These are phyloP conservation scores for Globisporangium takayamanum DNA, from an alignment of 352 stramenopile genomes.

Conservation along the genomic window DNA sequence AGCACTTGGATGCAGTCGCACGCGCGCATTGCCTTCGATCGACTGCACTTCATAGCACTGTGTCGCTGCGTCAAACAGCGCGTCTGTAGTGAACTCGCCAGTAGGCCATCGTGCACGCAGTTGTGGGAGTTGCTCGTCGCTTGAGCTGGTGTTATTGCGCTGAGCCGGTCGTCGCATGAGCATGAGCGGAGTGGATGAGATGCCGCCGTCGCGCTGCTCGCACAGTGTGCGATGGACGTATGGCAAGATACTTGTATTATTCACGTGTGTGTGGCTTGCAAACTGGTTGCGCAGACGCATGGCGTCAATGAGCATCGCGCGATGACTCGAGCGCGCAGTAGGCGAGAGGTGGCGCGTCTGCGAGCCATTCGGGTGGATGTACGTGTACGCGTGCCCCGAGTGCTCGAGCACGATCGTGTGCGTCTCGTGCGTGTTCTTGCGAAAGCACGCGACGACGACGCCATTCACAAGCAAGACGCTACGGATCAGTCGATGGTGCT, in stretches of 20 bases:
- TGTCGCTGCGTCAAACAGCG: constrained; percentile 23
- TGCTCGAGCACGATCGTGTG: constrained; percentile 56
- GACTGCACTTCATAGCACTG: constrained; percentile 55
- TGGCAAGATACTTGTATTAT: constrained; percentile 13
- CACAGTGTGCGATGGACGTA: constrained; percentile 37
- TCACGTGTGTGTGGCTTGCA: constrained; percentile 11
- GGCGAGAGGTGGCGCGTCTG: constrained; percentile 50
- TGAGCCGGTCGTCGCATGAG: not conserved
- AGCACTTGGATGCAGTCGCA: constrained; percentile 27
- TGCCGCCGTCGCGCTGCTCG: not conserved
- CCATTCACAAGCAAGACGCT: constrained; percentile 52
- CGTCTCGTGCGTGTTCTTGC: constrained; percentile 36
- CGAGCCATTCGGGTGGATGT: constrained; percentile 37
- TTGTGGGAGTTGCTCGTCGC: constrained; percentile 8
- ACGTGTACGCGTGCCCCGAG: constrained; percentile 52
- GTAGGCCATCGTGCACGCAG: constrained; percentile 31
- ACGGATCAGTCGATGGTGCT: constrained; percentile 13
- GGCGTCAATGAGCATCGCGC: constrained; percentile 29
- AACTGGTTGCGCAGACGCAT: constrained; percentile 56
- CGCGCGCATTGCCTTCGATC: constrained; percentile 50
- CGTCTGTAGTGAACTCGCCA: constrained; percentile 16
- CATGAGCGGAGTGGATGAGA: not conserved
- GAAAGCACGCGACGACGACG: constrained; percentile 41
- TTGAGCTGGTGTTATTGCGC: not conserved
- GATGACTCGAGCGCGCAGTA: constrained; percentile 44